Base-by-base conservation (phyloP, 441 rosid species). In the Erodium texanum region DNA sequence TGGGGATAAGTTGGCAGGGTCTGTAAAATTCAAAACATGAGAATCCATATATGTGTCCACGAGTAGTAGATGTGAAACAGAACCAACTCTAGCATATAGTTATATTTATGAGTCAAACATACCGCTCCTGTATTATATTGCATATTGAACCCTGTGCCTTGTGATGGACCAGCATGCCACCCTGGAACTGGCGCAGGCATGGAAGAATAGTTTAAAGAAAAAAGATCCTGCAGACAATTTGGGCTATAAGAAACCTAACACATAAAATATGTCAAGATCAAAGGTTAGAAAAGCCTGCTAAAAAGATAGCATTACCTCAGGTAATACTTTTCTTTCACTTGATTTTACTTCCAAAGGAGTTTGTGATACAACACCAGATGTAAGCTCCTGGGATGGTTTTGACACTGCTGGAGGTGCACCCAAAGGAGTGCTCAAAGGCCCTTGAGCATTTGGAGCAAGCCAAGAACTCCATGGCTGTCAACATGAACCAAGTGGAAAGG, bases 101-200 rank as follows among this genome's bases (percentile, higher is more conserved):
- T 16, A 54, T 32, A 23, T 61, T 38, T 71, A 66, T 58, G 73
- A 65, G 64, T 61, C 41, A 73, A 72, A 70, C 74, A 24, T 79
- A 94, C 96, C 87, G 63, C 59, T 48, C 82, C 76, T 78, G 86
- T 76, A 77, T 75, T 82, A 77, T 87, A 86, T 76, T 79, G 96
- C 88, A 84, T 75, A 24, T 76, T 61, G 56, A 72, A 88, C 56
- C 84, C 87, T 87, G 90, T 74, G 63, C 84, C 93, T 63, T 66
- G 85, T 59, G 87, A 82, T 18, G 84, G 87, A 76, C 86, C 84
- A 73, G 78, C 78, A 74, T 86, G 97, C 98, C 98, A 95, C 64
- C 86, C 88, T 50, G 82, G 85, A 67, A 62, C 78, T 38, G 84
- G 76, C 70, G 85, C 87, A 69, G 74, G 78, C 70, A 74, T 89